Percentiles rank a stretch among this genome's conserved stretches.
These are phyloP conservation scores for Echites panduratus DNA, from an alignment of 257 asterid species.

Conservation along the genomic window DNA sequence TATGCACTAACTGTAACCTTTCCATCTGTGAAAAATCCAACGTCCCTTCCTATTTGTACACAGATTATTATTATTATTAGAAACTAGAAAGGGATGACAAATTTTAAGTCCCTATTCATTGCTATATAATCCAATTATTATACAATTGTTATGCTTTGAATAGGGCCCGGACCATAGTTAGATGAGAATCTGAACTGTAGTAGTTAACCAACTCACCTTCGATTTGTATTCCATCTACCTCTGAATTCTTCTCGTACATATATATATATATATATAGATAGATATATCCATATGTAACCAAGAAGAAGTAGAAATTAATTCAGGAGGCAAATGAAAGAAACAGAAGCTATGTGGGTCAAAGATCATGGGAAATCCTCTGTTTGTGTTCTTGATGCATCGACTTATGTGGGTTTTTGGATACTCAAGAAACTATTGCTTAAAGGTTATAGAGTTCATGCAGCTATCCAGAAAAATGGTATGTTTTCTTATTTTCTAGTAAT, in stretches of 20 bases:
- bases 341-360: neutral
- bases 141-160: too few species aligned
- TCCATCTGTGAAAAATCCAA: neutral
- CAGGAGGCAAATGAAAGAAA: conserved; percentile 1
- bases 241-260: neutral
- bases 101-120: neutral
- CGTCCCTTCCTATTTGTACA: neutral
- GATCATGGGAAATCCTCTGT: conserved; percentile 16
- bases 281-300: neutral
- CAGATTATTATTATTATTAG: neutral
- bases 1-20: neutral
- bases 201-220: conserved; percentile 36
- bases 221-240: conserved; percentile 12
- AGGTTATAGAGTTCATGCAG: conserved; percentile 42
- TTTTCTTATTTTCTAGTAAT: too few species aligned
- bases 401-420: conserved; percentile 40
- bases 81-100: neutral
- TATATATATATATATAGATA: too few species aligned
- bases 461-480: conserved; percentile 32
- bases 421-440: conserved; percentile 30
- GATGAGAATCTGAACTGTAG: conserved; percentile 26
- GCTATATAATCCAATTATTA: neutral
- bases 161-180: neutral
- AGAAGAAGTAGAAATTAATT: neutral
- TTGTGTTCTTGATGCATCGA: conserved; percentile 48